Evolutionary conservation across 179 eudicot species (phyloP), one percentile per base, ranked within the genome.

Genomic region (Silene noctiflora): DNA sequence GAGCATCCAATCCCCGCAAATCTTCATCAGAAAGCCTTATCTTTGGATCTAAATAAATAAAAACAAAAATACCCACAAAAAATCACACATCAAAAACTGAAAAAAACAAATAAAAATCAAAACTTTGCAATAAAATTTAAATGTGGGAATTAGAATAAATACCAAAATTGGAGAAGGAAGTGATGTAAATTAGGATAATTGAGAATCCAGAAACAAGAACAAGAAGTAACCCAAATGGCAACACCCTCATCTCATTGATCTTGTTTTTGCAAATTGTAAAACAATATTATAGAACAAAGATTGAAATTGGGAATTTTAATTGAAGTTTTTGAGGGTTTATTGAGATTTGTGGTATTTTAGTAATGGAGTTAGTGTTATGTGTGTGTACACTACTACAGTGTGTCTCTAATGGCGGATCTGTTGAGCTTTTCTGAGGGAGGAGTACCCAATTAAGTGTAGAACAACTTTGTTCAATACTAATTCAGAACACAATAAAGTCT

Each of bases 151-250:
- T 80, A 35, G 3, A 24, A 9, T 17, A 16, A 59, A 11, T 80
- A 91, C 96, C 84, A 6, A 80, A 74, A 65, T 78, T 76, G 58
- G 93, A 80, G 69, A 92, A 79, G 17, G 91, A 89, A 55, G 86
- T 81, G 74, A 90, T 79, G 92, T 89, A 90, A 77, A 91, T 83
- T 74, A 88, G 85, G 78, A 93, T 85, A 39, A 90, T 86, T 0
- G 90, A 87, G 17, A 93, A 63, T 11, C 98, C 95, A 80, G 96
- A 90, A 24, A 81, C 74, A 71, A 91, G 81, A 75, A 95, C 91
- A 73, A 91, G 80, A 8, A 86, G 69, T 61, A 93, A 86, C 44
- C 91, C 93, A 69, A 93, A 85, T 67, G 86, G 92, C 65, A 93
- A 77, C 27, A 91, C 84, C 91, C 85, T 88, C 98, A 93, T 93